Conservation (phyloP, 2,329 filamentous ascomycete genomes). For the Fusarium verticillioides region DNA sequence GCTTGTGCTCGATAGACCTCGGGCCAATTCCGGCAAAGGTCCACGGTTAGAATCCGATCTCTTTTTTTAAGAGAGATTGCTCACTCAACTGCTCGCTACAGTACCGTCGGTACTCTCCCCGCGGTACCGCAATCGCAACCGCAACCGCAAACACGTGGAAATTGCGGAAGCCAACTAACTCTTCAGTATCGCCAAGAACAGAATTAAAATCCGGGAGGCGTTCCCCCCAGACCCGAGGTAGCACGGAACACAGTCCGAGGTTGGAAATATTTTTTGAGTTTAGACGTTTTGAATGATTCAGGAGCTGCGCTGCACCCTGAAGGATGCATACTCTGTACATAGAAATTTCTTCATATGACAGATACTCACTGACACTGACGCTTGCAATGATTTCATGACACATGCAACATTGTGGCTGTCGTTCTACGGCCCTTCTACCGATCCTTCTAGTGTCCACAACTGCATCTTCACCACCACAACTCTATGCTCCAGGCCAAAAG, state of each 20-base stretch:
- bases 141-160: constrained; percentile 33
- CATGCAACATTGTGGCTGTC: constrained; percentile 12
- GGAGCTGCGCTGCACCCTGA: not conserved
- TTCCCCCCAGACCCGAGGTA: constrained; percentile 16
- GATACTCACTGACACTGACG: not conserved
- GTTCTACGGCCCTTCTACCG: constrained; percentile 30
- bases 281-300: constrained; percentile 4
- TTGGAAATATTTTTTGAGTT: constrained; percentile 11
- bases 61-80: not conserved
- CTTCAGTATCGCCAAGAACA: not conserved
- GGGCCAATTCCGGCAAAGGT: constrained; percentile 11
- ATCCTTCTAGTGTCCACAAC: constrained; percentile 28
- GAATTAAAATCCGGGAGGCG: not conserved
- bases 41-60: constrained; percentile 1
- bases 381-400: constrained; percentile 19
- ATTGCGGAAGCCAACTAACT: constrained; percentile 30
- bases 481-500: constrained; percentile 16
- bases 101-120: not conserved
- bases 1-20: not conserved
- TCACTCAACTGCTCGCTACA: not conserved
- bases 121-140: constrained; percentile 26
- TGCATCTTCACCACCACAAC: not conserved
- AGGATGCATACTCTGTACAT: not conserved
- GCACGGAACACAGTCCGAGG: constrained; percentile 13
- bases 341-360: not conserved